A percentile compares a stretch with the other conserved stretches of the same genome.
phyloP scores from a whole-genome alignment of 2,329 filamentous ascomycete genomes.

The Mycosphaerella sp. region DNA sequence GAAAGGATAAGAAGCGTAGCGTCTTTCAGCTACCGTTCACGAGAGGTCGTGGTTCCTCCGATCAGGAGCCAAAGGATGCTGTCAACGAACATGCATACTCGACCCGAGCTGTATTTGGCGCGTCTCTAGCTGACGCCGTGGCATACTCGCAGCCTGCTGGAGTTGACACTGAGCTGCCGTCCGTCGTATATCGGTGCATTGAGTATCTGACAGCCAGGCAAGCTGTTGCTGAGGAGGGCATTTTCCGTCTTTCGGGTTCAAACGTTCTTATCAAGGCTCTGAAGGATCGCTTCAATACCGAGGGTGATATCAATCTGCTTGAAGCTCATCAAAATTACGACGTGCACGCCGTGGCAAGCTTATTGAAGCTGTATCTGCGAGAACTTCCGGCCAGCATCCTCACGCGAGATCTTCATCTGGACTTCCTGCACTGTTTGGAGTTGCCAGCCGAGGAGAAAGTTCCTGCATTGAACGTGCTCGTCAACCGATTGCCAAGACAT shows the following conservation, averaged over 20 bases:
- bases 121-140: constrained; percentile 77
- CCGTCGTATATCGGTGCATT: constrained; percentile 91
- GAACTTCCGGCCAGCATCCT: constrained; percentile 88
- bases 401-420: constrained; percentile 80
- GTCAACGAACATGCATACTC: constrained; percentile 23
- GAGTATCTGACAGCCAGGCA: constrained; percentile 83
- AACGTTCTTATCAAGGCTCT: constrained; percentile 89
- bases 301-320: constrained; percentile 84
- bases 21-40: constrained; percentile 52
- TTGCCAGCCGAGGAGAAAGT: constrained; percentile 69
- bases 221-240: constrained; percentile 81
- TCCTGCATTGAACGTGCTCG: constrained; percentile 65
- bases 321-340: constrained; percentile 78
- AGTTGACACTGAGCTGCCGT: constrained; percentile 69
- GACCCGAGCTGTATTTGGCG: constrained; percentile 64
- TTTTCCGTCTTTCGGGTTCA: constrained; percentile 95
- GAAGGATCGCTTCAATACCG: constrained; percentile 85
- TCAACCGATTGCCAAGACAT: constrained; percentile 69
- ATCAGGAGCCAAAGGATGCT: constrained; percentile 40
- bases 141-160: constrained; percentile 68
- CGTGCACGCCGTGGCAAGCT: constrained; percentile 88
- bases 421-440: constrained; percentile 68
- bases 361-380: constrained; percentile 88
- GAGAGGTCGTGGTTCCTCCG: constrained; percentile 64
- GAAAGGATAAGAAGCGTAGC: constrained; percentile 71